Evolutionary conservation across 208 protist genomes (phyloP), one percentile per base, ranked within the genome.

Genomic region (Crithidia mellificae): DNA sequence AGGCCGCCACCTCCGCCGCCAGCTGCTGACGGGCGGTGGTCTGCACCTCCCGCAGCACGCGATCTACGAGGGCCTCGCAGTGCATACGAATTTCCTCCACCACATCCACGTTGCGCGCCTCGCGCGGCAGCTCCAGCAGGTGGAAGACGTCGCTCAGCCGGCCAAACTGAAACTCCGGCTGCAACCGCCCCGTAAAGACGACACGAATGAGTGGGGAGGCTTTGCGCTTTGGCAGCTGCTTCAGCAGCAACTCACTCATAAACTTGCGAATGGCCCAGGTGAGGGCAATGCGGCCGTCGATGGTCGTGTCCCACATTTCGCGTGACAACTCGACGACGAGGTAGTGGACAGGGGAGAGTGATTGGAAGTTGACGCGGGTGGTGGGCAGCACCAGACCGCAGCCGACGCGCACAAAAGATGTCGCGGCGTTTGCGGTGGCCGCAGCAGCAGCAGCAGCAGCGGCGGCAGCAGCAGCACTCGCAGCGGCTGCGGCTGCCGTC

Each of bases 301-400:
- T 63, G 14, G 87, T 90, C 17, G 83, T 80, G 63, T 84, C 74
- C 88, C 90, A 95, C 90, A 95, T 95, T 63, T 95, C 85, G 7
- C 73, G 50, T 38, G 85, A 69, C 19, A 95, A 78, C 76, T 95
- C 87, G 6, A 95, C 41, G 19, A 93, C 65, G 34, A 95, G 52
- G 78, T 87, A 90, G 77, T 93, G 76, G 20, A 91, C 72, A 8
- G 87, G 80, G 0, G 90, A 95, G 47, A 89, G 79, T 0, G 90
- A 93, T 41, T 77, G 74, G 47, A 93, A 95, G 74, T 93, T 95
- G 34, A 93, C 75, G 30, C 71, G 62, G 0, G 90, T 95, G 12
- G 58, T 57, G 1, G 80, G 63, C n/a, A 84, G 80, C 19, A 95
- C 83, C 32, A 95, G 38, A 15, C 90, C 90, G 47, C 84, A 87